phyloP scores from a whole-genome alignment of 1,284 basidiomycete genomes.

The Trametes sp. region DNA sequence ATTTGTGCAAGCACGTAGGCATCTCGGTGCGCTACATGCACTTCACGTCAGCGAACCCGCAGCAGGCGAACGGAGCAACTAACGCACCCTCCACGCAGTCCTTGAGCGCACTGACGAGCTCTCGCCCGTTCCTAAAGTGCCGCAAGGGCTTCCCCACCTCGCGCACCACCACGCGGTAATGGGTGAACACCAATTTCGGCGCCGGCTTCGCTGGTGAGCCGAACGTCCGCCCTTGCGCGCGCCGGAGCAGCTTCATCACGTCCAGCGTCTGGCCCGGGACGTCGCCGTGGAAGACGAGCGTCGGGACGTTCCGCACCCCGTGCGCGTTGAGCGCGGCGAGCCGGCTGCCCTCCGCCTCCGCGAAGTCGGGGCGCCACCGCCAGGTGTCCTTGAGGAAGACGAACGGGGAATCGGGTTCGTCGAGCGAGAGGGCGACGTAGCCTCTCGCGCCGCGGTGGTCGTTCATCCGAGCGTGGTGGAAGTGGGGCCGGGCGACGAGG shows the following conservation, averaged over 20 bases:
- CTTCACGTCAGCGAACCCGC: not conserved
- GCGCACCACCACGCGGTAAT: slow-evolving; percentile 24
- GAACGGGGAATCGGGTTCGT: not conserved
- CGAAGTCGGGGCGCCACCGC: slow-evolving; percentile 2
- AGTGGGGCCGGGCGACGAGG: slow-evolving; percentile 15
- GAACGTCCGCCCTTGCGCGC: not conserved
- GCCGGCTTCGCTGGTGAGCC: not conserved
- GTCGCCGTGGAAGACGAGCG: slow-evolving; percentile 23
- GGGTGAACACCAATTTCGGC: not conserved
- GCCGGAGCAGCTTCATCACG: not conserved
- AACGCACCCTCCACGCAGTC: slow-evolving; percentile 19
- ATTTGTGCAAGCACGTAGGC: slow-evolving; percentile 4
- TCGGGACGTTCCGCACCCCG: slow-evolving; percentile 14
- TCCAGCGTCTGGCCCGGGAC: slow-evolving; percentile 8
- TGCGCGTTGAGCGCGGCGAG: slow-evolving; percentile 13
- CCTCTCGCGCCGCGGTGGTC: slow-evolving; percentile 3
- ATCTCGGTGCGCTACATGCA: slow-evolving; percentile 8
- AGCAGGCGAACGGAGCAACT: too few relatives aligned
- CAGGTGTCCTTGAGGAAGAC: slow-evolving; percentile 24
- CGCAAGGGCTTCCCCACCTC: slow-evolving; percentile 16
- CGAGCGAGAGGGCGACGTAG: slow-evolving; percentile 18
- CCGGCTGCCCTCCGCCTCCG: slow-evolving; percentile 12
- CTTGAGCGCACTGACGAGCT: slow-evolving; percentile 10
- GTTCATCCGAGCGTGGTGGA: not conserved
- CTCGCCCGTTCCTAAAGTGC: slow-evolving; percentile 11